These are phyloP conservation scores for Mrakiaceae sp. DNA, from an alignment of 1,284 basidiomycete species.

Conservation along the genomic window DNA sequence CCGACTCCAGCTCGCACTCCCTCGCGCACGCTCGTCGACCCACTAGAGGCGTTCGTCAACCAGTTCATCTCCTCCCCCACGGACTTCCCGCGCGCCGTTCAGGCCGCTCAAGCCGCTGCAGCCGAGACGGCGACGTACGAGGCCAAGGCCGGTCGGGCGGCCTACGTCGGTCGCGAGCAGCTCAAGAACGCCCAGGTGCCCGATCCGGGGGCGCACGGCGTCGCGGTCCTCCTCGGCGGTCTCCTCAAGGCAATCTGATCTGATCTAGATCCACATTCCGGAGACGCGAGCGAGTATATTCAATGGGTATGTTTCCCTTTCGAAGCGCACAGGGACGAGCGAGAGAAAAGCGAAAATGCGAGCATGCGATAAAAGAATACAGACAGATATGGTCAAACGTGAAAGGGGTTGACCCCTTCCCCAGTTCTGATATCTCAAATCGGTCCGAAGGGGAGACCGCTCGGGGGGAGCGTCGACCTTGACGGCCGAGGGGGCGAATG, in stretches of 20 bases:
- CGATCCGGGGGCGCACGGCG: conserved; percentile 84
- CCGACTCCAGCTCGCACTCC: conserved; percentile 62
- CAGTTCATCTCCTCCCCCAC: conserved; percentile 38
- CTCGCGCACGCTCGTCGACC: conserved; percentile 82
- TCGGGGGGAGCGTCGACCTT: too few species aligned
- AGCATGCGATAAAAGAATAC: background rate
- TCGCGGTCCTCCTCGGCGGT: conserved; percentile 59
- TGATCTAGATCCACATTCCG: too few species aligned
- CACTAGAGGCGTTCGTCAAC: conserved; percentile 68
- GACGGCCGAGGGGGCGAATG: too few species aligned
- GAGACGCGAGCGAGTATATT: too few species aligned
- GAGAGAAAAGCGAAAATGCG: too few species aligned
- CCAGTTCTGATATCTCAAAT: too few species aligned
- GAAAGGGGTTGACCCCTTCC: too few species aligned
- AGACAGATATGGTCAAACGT: too few species aligned
- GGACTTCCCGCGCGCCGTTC: conserved; percentile 46
- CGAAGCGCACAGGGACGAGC: too few species aligned
- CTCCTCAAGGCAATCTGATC: conserved; percentile 20
- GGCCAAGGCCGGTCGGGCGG: conserved; percentile 80
- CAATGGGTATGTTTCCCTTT: too few species aligned
- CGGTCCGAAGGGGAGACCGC: too few species aligned
- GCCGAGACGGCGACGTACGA: conserved; percentile 58
- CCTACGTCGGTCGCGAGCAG: conserved; percentile 67
- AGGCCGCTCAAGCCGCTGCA: conserved; percentile 52
- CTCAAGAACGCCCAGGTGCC: conserved; percentile 58